Evolutionary conservation across 495 filamentous ascomycete genomes (phyloP), one percentile per base, ranked within the genome.

Genomic region (Wilcoxina mikolae): DNA sequence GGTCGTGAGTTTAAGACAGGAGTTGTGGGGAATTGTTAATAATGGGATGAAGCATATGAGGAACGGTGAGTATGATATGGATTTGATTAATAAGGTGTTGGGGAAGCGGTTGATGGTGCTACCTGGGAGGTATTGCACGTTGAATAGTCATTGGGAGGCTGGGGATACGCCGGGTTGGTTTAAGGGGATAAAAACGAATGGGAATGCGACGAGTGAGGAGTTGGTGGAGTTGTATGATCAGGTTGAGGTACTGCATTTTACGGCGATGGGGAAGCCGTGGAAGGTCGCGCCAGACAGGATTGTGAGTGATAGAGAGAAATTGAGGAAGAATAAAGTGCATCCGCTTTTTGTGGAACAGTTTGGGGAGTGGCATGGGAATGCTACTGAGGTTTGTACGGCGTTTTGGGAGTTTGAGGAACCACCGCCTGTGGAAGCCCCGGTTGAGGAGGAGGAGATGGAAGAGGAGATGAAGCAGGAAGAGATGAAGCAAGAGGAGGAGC

Each of bases 111-210:
- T 68, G 12, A 64, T 70, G 65, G 45, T 70, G 33, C 51, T 70
- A 7, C 68, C 69, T 4, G 68, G 68, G 3, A 52, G 62, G n/a
- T 70, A 70, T 49, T 67, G 60, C 27, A 70, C 68, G 20, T 55
- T 68, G 0, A 70, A 70, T 43, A 67, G 65, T 25, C 63, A 70
- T 33, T 70, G 69, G 68, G 68, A 70, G 51, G 60, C 56, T 7
- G 57, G 60, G 53, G 66, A 66, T 54, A 15, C 63, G 25, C 68
- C 68, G 28, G 59, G 45, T 4, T 69, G 68, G 68, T 67, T 54
- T 39, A 53, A 54, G 28, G 44, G 44, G 2, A 20, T 15, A 9
- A 50, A 53, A 3, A 20, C 23, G 15, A 31, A 17, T 22, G 25
- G 41, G 4, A 23, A 48, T 26, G 54, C 35, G 9, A 59, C 54